These are phyloP conservation scores for Candida rishiriensis DNA, from an alignment of 805 yeast genomes.

Conservation along the genomic window DNA sequence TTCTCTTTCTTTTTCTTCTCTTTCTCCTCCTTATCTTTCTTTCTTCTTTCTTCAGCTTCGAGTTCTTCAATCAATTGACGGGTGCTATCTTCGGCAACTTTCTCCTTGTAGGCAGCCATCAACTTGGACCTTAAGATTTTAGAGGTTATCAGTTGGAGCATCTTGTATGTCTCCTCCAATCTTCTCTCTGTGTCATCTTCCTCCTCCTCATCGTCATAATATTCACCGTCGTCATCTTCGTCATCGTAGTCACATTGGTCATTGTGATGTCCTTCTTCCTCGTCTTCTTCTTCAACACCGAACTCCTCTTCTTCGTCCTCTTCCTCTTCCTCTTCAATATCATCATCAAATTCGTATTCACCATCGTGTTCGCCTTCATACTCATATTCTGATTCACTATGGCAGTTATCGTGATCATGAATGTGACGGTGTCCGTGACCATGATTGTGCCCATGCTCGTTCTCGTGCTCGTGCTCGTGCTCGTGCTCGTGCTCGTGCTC, in stretches of 20 bases:
- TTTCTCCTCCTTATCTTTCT: slow-evolving; percentile 62
- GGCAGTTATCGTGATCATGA: slow-evolving; percentile 30
- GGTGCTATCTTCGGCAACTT: slow-evolving; percentile 71
- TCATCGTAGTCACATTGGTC: slow-evolving; percentile 12
- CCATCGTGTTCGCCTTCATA: slow-evolving; percentile 16
- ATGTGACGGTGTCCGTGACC: slow-evolving; percentile 18
- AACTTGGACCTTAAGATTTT: slow-evolving; percentile 71
- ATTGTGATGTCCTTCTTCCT: slow-evolving; percentile 20
- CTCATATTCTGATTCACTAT: slow-evolving; percentile 28
- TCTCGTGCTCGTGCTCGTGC: slow-evolving; percentile 1
- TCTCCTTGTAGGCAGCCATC: slow-evolving; percentile 71
- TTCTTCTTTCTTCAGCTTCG: slow-evolving; percentile 63
- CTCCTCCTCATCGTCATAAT: slow-evolving; percentile 37
- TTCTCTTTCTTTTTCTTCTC: slow-evolving; percentile 63
- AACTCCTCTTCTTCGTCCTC: slow-evolving; percentile 21
- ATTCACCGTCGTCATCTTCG: slow-evolving; percentile 28
- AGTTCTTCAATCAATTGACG: slow-evolving; percentile 59
- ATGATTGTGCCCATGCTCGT: neutral
- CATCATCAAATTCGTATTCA: slow-evolving; percentile 10
- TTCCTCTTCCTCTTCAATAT: slow-evolving; percentile 14
- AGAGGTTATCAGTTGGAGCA: slow-evolving; percentile 76
- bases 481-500: slow-evolving; percentile 24
- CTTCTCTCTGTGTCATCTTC: slow-evolving; percentile 57
- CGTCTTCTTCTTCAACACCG: slow-evolving; percentile 16
- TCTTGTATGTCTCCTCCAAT: slow-evolving; percentile 71